Percentiles rank a stretch among this genome's conserved stretches.
These are phyloP conservation scores for Cyberlindnera maritima DNA, from an alignment of 805 yeast genomes.

Conservation along the genomic window DNA sequence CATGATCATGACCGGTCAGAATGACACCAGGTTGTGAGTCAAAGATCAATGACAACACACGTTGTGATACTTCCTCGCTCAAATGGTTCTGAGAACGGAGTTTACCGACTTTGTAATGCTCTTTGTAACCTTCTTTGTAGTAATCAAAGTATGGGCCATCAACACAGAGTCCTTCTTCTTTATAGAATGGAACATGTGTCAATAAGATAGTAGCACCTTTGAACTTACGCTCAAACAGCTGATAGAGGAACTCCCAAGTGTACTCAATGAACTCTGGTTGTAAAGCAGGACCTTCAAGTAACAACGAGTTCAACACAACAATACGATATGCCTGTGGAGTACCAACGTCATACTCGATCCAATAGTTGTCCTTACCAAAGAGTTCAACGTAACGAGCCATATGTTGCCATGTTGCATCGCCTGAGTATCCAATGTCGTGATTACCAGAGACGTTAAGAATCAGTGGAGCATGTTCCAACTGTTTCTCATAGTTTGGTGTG, in stretches of 20 bases:
- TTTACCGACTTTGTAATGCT: conserved; percentile 66
- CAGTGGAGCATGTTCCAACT: conserved; percentile 50
- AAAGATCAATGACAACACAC: conserved; percentile 70
- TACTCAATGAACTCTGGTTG: conserved; percentile 65
- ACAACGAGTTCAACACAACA: conserved; percentile 80
- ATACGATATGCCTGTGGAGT: conserved; percentile 78
- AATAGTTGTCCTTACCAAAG: conserved; percentile 85
- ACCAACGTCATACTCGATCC: conserved; percentile 64
- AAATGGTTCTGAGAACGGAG: conserved; percentile 87
- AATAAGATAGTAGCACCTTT: conserved; percentile 78
- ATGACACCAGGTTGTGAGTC: conserved; percentile 71
- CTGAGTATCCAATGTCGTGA: conserved; percentile 94
- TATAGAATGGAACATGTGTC: conserved; percentile 89
- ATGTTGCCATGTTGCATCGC: conserved; percentile 92
- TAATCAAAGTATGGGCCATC: conserved; percentile 79
- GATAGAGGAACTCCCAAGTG: conserved; percentile 72
- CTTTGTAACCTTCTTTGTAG: conserved; percentile 52
- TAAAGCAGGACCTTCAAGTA: conserved; percentile 87
- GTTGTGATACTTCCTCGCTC: conserved; percentile 60
- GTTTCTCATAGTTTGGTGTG: conserved; percentile 29
- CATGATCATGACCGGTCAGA: conserved; percentile 94
- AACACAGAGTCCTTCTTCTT: conserved; percentile 74
- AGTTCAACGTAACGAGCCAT: conserved; percentile 70
- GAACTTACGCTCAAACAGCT: conserved; percentile 53
- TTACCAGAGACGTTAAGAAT: conserved; percentile 89